Evolutionary conservation across 2,329 filamentous ascomycete genomes (phyloP), one percentile per base, ranked within the genome.

Genomic region (Exserohilum turcica): DNA sequence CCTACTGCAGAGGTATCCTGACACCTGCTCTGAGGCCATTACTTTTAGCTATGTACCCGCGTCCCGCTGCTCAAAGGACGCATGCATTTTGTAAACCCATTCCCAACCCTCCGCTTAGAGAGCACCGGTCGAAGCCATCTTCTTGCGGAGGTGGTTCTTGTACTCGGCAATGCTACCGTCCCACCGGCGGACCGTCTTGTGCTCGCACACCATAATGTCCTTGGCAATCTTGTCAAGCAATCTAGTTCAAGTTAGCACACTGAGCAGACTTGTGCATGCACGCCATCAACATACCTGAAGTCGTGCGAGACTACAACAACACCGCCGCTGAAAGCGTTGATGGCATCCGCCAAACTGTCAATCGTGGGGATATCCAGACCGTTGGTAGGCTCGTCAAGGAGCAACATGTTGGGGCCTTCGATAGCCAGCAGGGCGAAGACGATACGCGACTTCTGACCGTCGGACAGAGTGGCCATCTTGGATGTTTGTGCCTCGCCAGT

Each of bases 201-300:
- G 92, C 81, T 99, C 94, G 79, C 95, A 99, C 51, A 99, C 94
- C 80, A 99, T 87, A 78, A 99, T 99, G 78, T 99, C 91, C 85
- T 99, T 99, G 68, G 94, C 94, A 76, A 99, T 97, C 84, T 96
- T 97, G 86, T 99, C 94, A 63, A 99, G 87, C 71, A 99, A 83
- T 83, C 93, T 95, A 15, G 67, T 43, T 29, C 43, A n/a, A 31
- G 65, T 81, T 68, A 79, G 77, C 56, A 56, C 37, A 43, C 40
- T 15, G 8, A 21, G 37, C 40, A 13, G n/a, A 40, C 21, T 3
- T 16, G 21, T 13, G 5, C 21, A 29, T 5, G n/a, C 10, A 13
- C 3, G 16, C 9, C 31, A 12, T 40, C 12, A 44, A 70, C 87
- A 75, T 86, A 95, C 92, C 92, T 89, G 86, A 99, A 99, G 78